A percentile compares a stretch with the other conserved stretches of the same genome.
phyloP scores from a whole-genome alignment of 2,329 filamentous ascomycete genomes.

The Verticillium nonalfalfae region DNA sequence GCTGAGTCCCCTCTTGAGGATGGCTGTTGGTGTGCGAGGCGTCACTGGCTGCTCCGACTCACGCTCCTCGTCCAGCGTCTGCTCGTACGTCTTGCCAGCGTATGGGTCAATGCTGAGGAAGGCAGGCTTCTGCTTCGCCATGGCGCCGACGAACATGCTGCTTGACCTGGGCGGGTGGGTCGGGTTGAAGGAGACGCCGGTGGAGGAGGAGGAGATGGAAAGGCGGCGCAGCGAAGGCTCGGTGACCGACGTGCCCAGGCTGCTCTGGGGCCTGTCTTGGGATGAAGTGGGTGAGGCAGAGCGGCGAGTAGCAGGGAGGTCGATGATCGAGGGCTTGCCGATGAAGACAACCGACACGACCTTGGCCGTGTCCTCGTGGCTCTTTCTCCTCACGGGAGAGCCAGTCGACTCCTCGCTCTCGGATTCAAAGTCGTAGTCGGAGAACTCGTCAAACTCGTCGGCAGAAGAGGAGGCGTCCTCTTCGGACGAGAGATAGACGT shows the following conservation, averaged over 20 bases:
- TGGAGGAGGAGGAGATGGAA: constrained; percentile 25
- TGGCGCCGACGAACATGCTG: constrained; percentile 29
- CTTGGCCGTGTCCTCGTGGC: constrained; percentile 50
- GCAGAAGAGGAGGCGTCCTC: constrained; percentile 58
- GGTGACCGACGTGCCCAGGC: constrained; percentile 15
- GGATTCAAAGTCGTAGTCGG: constrained; percentile 42
- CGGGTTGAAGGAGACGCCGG: constrained; percentile 17
- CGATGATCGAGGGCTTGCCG: constrained; percentile 52
- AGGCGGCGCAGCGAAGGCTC: constrained; percentile 23
- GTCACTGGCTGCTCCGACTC: constrained; percentile 25
- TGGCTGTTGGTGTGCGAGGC: constrained; percentile 36
- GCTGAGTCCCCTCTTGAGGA: constrained; percentile 48
- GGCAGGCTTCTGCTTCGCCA: constrained; percentile 30
- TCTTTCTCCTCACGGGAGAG: constrained; percentile 26
- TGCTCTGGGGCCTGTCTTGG: constrained; percentile 18
- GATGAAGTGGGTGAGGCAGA: constrained; percentile 35
- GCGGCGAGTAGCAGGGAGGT: constrained; percentile 32
- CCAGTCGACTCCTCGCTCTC: constrained; percentile 23
- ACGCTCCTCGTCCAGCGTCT: constrained; percentile 18
- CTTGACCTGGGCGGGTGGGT: constrained; percentile 34
- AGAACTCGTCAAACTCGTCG: constrained; percentile 55
- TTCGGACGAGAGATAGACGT: constrained; percentile 59
- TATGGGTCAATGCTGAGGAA: constrained; percentile 52
- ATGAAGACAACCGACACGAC: constrained; percentile 53
- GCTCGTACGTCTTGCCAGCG: constrained; percentile 27